A percentile compares a stretch with the other conserved stretches of the same genome.
Conservation (phyloP, 2,329 filamentous ascomycete genomes). For the Curvularia sp. region DNA sequence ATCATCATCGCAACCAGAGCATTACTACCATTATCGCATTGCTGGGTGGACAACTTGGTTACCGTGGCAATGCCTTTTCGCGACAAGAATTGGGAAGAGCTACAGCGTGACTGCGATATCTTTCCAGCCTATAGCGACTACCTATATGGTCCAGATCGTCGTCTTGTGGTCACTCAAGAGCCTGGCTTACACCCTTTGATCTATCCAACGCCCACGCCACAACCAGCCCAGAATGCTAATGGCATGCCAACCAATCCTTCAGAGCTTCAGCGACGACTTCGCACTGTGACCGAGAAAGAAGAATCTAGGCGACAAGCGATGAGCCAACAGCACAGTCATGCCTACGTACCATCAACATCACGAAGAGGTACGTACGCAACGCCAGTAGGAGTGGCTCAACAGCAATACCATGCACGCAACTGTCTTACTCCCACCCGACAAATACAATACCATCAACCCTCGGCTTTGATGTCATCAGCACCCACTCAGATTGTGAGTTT, state of each 20-base stretch:
- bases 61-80: constrained; percentile 25
- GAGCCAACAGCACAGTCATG: constrained; percentile 1
- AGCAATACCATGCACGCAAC: background rate
- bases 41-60: background rate
- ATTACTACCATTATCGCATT: background rate
- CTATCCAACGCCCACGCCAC: background rate
- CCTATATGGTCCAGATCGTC: constrained; percentile 26
- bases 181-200: constrained; percentile 28
- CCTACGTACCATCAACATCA: background rate
- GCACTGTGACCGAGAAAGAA: background rate
- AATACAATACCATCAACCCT: constrained; percentile 1
- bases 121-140: constrained; percentile 37
- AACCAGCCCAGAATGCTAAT: constrained; percentile 15
- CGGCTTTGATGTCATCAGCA: background rate
- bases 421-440: background rate
- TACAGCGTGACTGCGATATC: constrained; percentile 25
- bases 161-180: constrained; percentile 18
- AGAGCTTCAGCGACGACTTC: constrained; percentile 3
- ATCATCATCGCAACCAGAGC: background rate
- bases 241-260: background rate
- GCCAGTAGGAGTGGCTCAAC: background rate
- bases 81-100: constrained; percentile 28
- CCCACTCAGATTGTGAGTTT: background rate
- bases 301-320: background rate
- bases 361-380: background rate